Conservation (phyloP, 345 rosid genomes). For the Lumnitzera racemosa region DNA sequence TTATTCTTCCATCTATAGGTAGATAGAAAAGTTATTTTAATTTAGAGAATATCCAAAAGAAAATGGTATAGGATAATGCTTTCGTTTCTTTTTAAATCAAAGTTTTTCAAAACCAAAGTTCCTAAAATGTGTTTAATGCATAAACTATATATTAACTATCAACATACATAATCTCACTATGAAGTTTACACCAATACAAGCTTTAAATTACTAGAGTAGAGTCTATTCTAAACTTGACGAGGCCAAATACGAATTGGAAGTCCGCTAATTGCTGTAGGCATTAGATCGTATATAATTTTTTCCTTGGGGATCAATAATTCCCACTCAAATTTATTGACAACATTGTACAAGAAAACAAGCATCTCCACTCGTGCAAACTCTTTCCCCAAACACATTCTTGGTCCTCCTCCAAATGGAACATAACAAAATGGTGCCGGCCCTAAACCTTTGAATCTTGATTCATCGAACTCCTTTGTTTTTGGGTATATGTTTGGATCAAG, state of each 20-base stretch:
- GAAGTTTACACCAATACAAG: no score
- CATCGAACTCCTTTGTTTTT: conserved; percentile 8
- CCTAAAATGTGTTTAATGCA: no score
- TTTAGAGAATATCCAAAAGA: no score
- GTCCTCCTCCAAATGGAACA: conserved; percentile 24
- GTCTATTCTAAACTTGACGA: neutral
- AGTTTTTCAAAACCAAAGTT: no score
- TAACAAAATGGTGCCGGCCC: conserved; percentile 9
- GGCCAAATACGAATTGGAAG: conserved; percentile 14
- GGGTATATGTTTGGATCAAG: conserved; percentile 15
- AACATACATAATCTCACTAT: no score
- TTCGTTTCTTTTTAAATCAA: no score
- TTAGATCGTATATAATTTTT: conserved; percentile 7
- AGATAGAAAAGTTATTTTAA: no score
- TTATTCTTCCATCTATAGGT: no score
- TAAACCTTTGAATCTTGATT: conserved; percentile 10
- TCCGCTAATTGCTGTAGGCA: conserved; percentile 11
- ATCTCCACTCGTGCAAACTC: conserved; percentile 12
- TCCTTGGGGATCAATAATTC: conserved; percentile 10
- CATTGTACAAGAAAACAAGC: conserved; percentile 18
- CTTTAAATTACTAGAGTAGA: no score
- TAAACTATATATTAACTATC: no score
- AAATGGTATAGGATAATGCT: no score
- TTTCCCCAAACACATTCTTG: conserved; percentile 21
- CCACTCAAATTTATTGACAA: conserved; percentile 20